These are phyloP conservation scores for Cryptococcus sp. DNA, from an alignment of 1,284 basidiomycete genomes.

Conservation along the genomic window DNA sequence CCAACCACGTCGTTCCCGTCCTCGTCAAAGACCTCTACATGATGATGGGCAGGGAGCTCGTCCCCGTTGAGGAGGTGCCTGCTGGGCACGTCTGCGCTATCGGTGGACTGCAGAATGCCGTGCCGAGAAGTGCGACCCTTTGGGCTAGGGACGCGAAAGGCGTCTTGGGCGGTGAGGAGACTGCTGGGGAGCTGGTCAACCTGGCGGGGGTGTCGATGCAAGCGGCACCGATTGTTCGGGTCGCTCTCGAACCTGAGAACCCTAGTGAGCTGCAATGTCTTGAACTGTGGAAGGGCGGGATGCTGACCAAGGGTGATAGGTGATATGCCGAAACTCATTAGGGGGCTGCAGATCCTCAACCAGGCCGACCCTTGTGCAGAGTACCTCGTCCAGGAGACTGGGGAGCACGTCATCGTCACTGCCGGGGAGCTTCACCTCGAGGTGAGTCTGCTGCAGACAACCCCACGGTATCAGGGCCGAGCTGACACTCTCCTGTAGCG, in stretches of 20 bases:
- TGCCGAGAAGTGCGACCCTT: conserved; percentile 86
- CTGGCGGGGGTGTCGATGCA: conserved; percentile 70
- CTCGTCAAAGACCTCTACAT: conserved; percentile 78
- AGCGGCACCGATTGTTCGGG: conserved; percentile 85
- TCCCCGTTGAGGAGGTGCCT: conserved; percentile 75
- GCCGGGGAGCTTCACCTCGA: conserved; percentile 96
- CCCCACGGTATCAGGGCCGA: neutral
- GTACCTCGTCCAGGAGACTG: conserved; percentile 93
- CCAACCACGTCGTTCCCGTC: conserved; percentile 62
- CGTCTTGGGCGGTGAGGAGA: conserved; percentile 40
- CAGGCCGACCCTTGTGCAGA: conserved; percentile 98
- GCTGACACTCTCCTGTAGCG: conserved; percentile 56
- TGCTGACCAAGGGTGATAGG: conserved; percentile 48
- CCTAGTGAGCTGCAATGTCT: conserved; percentile 54
- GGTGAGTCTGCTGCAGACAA: conserved; percentile 52
- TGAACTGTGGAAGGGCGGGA: neutral
- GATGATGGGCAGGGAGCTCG: conserved; percentile 97
- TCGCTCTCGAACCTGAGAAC: conserved; percentile 83
- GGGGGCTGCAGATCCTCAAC: conserved; percentile 82
- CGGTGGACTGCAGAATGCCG: conserved; percentile 81
- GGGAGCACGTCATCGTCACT: conserved; percentile 94
- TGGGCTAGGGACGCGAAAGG: conserved; percentile 61
- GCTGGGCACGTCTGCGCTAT: conserved; percentile 97
- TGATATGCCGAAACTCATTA: conserved; percentile 89
- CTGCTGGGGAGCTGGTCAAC: conserved; percentile 62